phyloP scores from a whole-genome alignment of 2,329 filamentous ascomycete genomes.

The Periglandula ipomoeae region DNA sequence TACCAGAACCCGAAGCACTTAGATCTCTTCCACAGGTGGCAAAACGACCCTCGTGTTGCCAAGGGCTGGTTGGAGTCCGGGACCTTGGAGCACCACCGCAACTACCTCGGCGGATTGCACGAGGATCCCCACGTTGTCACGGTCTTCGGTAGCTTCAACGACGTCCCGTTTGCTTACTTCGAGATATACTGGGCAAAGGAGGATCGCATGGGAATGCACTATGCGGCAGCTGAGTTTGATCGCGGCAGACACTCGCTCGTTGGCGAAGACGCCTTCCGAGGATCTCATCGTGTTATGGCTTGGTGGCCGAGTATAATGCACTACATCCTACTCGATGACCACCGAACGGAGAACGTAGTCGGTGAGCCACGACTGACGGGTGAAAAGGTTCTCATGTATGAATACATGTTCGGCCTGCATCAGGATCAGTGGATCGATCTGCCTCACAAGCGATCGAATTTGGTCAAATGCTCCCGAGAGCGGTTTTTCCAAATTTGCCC shows the following conservation, averaged over 20 bases:
- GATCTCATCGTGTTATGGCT: slow-evolving; percentile 49
- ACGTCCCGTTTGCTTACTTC: slow-evolving; percentile 63
- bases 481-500: slow-evolving; percentile 4
- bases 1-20: slow-evolving; percentile 53
- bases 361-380: slow-evolving; percentile 47
- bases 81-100: slow-evolving; percentile 57
- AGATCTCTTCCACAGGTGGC: slow-evolving; percentile 63
- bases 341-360: slow-evolving; percentile 46
- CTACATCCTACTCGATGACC: slow-evolving; percentile 53
- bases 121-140: slow-evolving; percentile 60
- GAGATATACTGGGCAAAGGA: slow-evolving; percentile 54
- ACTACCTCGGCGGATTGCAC: slow-evolving; percentile 34
- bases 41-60: slow-evolving; percentile 70
- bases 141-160: slow-evolving; percentile 59
- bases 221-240: slow-evolving; percentile 45
- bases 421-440: slow-evolving; percentile 2
- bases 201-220: slow-evolving; percentile 47
- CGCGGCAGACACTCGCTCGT: slow-evolving; percentile 50
- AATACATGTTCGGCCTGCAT: slow-evolving; percentile 3
- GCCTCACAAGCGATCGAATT: background rate
- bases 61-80: slow-evolving; percentile 71
- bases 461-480: slow-evolving; percentile 2
- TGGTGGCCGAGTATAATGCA: slow-evolving; percentile 56
- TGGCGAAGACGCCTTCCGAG: slow-evolving; percentile 49
- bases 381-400: slow-evolving; percentile 1